A percentile compares a stretch with the other conserved stretches of the same genome.
Evolutionary conservation across 1,284 basidiomycete genomes (phyloP).

Genomic region (Malassezia sp.): DNA sequence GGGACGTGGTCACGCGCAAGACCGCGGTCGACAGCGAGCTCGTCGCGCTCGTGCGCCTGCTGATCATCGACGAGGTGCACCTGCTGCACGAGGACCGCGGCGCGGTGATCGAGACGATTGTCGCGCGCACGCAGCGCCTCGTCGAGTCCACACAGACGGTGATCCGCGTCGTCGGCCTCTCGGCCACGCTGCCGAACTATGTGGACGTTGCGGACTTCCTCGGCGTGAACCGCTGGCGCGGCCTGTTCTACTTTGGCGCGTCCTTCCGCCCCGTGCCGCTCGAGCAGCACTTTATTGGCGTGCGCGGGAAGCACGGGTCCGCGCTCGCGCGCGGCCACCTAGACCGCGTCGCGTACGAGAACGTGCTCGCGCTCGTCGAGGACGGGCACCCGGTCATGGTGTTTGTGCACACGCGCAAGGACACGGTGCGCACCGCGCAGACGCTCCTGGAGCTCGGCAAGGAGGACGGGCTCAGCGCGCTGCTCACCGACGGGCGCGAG

Average conservation of each 20-base stretch:
- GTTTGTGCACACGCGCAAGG: slow-evolving; percentile 95
- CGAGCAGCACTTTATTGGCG: slow-evolving; percentile 93
- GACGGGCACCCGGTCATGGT: slow-evolving; percentile 89
- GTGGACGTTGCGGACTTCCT: slow-evolving; percentile 93
- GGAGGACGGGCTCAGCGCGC: slow-evolving; percentile 61
- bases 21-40: slow-evolving; percentile 92
- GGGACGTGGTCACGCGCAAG: slow-evolving; percentile 98
- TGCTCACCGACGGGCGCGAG: slow-evolving; percentile 52
- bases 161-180: slow-evolving; percentile 96
- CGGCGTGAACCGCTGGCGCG: slow-evolving; percentile 72
- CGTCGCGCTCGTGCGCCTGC: slow-evolving; percentile 68
- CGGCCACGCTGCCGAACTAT: slow-evolving; percentile 95
- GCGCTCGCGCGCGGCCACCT: slow-evolving; percentile 68
- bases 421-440: slow-evolving; percentile 86
- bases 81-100: slow-evolving; percentile 94
- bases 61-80: slow-evolving; percentile 98
- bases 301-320: slow-evolving; percentile 79
- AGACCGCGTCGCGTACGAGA: slow-evolving; percentile 80
- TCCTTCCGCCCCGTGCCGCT: slow-evolving; percentile 94
- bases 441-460: slow-evolving; percentile 65
- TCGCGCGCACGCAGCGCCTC: slow-evolving; percentile 84
- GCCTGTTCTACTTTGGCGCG: slow-evolving; percentile 97
- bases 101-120: slow-evolving; percentile 95
- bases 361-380: slow-evolving; percentile 49
- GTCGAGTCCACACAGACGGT: slow-evolving; percentile 91